phyloP scores from a whole-genome alignment of 2,329 filamentous ascomycete species.

The Colletotrichum costaricense region DNA sequence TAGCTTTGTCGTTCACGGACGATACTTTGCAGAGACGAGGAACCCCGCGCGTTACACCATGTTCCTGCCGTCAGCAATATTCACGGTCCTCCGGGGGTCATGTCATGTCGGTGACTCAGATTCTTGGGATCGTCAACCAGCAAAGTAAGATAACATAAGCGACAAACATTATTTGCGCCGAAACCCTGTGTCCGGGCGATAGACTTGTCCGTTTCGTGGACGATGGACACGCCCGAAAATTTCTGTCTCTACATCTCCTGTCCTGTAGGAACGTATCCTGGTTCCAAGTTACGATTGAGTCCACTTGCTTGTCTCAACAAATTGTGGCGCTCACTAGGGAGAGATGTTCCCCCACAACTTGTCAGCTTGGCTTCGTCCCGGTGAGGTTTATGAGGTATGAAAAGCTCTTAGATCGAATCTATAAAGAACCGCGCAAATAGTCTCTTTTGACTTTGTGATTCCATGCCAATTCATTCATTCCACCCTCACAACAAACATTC shows the following conservation, averaged over 20 bases:
- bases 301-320: slow-evolving; percentile 22
- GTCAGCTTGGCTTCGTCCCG: not conserved
- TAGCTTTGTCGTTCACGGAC: not conserved
- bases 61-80: not conserved
- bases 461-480: not conserved
- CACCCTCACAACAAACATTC: not conserved
- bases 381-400: not conserved
- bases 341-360: not conserved
- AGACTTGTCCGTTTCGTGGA: not conserved
- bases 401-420: not conserved
- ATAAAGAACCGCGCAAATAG: not conserved
- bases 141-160: not conserved
- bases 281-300: not conserved
- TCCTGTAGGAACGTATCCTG: not conserved
- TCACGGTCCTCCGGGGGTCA: not conserved
- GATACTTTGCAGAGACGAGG: not conserved
- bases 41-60: not conserved
- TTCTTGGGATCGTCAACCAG: too few species aligned
- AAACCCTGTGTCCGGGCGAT: too few species aligned
- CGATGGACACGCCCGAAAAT: not conserved
- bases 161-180: not conserved
- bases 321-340: slow-evolving; percentile 6
- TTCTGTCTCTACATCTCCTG: not conserved
- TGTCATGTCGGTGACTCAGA: not conserved
- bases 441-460: not conserved